Percentiles rank a stretch among this genome's conserved stretches.
Conservation (phyloP, 2,329 filamentous ascomycete species). For the Fusarium penzigii region DNA sequence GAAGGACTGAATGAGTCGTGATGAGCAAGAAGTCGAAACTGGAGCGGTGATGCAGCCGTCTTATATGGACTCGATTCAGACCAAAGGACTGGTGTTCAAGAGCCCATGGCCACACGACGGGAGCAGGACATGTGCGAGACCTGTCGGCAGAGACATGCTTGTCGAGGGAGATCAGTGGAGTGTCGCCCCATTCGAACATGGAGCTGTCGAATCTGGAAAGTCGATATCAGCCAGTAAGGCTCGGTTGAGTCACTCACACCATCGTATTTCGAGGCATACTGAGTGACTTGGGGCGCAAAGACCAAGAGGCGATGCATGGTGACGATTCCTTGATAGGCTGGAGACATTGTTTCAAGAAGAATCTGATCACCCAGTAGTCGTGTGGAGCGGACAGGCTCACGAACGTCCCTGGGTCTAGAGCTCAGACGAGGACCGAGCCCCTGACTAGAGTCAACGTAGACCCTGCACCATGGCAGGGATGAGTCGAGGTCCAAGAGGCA, state of each 20-base stretch:
- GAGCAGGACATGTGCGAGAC: slow-evolving; percentile 10
- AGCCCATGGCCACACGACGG: slow-evolving; percentile 15
- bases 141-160: slow-evolving; percentile 22
- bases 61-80: slow-evolving; percentile 25
- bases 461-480: slow-evolving; percentile 10
- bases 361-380: slow-evolving; percentile 26
- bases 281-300: slow-evolving; percentile 35
- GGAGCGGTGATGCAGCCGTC: slow-evolving; percentile 16
- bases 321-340: slow-evolving; percentile 33
- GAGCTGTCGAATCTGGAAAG: slow-evolving; percentile 29
- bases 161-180: slow-evolving; percentile 22
- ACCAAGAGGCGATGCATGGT: slow-evolving; percentile 20
- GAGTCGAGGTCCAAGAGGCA: background rate
- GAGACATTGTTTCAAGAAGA: slow-evolving; percentile 30
- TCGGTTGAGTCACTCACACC: slow-evolving; percentile 17
- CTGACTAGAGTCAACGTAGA: slow-evolving; percentile 24
- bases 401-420: slow-evolving; percentile 14
- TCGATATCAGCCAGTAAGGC: slow-evolving; percentile 25
- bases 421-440: slow-evolving; percentile 23
- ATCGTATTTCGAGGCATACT: slow-evolving; percentile 42
- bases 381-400: slow-evolving; percentile 24
- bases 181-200: slow-evolving; percentile 26
- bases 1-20: slow-evolving; percentile 30
- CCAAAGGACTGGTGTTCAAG: slow-evolving; percentile 19
- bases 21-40: slow-evolving; percentile 13